These are phyloP conservation scores for Gentiana dahurica DNA, from an alignment of 257 asterid genomes.

Conservation along the genomic window DNA sequence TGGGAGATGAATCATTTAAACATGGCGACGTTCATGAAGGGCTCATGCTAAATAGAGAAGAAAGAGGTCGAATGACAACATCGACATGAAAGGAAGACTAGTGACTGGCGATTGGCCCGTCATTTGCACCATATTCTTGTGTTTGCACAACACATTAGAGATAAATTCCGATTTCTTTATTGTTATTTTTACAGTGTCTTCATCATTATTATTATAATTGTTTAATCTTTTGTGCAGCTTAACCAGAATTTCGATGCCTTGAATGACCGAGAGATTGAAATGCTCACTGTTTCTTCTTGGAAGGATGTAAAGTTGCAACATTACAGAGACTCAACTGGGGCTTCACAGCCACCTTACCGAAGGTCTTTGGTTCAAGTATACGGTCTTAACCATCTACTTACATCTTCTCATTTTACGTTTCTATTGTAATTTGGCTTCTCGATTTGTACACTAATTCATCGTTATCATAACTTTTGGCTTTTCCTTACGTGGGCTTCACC, in stretches of 20 bases:
- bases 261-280: conserved; percentile 33
- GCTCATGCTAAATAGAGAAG: no score
- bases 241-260: conserved; percentile 30
- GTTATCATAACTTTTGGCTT: neutral
- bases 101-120: no score
- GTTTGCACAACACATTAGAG: no score
- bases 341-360: conserved; percentile 24
- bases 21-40: no score
- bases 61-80: no score
- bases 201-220: no score
- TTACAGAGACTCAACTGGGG: conserved; percentile 19
- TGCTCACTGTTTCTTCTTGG: conserved; percentile 55
- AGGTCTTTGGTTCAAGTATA: conserved; percentile 53
- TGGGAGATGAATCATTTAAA: no score
- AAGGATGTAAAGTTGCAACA: conserved; percentile 36
- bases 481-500: conserved; percentile 8
- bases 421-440: neutral
- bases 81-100: no score
- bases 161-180: no score
- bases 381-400: conserved; percentile 1
- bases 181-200: no score
- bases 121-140: no score
- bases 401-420: neutral
- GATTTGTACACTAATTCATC: no score
- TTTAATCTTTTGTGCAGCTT: conserved; percentile 31